Conservation (phyloP, 345 rosid genomes). For the Nephelium lappaceum region DNA sequence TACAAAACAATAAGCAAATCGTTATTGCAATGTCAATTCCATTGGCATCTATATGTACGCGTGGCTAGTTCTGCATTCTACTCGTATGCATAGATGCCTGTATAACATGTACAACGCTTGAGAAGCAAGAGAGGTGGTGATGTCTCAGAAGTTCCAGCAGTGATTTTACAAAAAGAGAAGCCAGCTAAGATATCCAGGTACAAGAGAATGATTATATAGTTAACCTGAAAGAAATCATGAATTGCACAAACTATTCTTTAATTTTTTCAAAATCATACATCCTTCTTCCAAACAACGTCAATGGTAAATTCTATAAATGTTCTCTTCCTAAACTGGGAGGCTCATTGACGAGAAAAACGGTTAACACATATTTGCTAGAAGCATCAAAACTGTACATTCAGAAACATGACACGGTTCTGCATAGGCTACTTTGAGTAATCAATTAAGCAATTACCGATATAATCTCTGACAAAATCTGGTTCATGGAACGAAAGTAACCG, state of each 20-base stretch:
- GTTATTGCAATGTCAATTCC: background rate
- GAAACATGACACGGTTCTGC: constrained; percentile 7
- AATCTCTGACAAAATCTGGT: constrained; percentile 24
- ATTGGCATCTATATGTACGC: no score
- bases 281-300: background rate
- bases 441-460: constrained; percentile 13
- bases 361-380: constrained; percentile 5
- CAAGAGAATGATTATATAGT: background rate
- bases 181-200: no score
- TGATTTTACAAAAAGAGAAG: no score
- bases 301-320: constrained; percentile 3
- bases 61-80: no score
- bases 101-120: no score
- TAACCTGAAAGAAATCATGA: constrained; percentile 5
- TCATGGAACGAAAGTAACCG: constrained; percentile 13
- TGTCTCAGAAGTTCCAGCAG: no score
- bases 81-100: no score
- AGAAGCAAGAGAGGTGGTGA: no score
- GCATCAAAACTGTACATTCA: constrained; percentile 4
- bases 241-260: background rate
- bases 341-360: background rate
- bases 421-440: background rate
- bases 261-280: constrained; percentile 13
- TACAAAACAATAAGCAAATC: no score
- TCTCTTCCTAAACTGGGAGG: constrained; percentile 7